A percentile compares a stretch with the other conserved stretches of the same genome.
Evolutionary conservation across 176 grass and related monocot genomes (phyloP).

Genomic region (Triticum monococcum): DNA sequence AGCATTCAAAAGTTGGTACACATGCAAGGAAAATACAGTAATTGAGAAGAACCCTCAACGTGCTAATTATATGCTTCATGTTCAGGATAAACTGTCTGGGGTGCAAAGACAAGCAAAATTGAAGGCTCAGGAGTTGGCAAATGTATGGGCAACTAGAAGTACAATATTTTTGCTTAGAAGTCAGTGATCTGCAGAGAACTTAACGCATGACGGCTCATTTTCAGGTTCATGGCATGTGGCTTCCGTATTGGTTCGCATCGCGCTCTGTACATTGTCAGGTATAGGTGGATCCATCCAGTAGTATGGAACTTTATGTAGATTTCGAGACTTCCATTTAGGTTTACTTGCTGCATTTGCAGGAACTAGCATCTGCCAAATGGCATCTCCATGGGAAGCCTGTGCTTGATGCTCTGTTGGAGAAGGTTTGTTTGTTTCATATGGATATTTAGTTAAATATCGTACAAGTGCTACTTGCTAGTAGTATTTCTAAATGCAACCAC

Average conservation of each 20-base stretch:
- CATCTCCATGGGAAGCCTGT: slow-evolving; percentile 24
- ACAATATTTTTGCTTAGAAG: too few relatives aligned
- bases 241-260: slow-evolving; percentile 48
- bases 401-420: slow-evolving; percentile 8
- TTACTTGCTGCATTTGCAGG: slow-evolving; percentile 16
- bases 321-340: not conserved
- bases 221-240: slow-evolving; percentile 49
- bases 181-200: not conserved
- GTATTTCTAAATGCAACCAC: not conserved
- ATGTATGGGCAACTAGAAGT: slow-evolving; percentile 3
- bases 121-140: slow-evolving; percentile 31
- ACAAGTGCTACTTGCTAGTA: not conserved
- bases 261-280: slow-evolving; percentile 38
- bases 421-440: slow-evolving; percentile 11
- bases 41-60: not conserved
- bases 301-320: not conserved
- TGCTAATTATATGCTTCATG: not conserved
- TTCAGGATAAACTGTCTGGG: slow-evolving; percentile 34
- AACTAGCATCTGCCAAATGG: slow-evolving; percentile 37
- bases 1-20: slow-evolving; percentile 13
- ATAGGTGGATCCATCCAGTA: not conserved
- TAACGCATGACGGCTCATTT: not conserved
- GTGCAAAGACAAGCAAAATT: slow-evolving; percentile 25
- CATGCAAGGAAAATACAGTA: not conserved
- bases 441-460: not conserved